Evolutionary conservation across 768 basidiomycete genomes (phyloP), one percentile per base, ranked within the genome.

Genomic region (Fistulinella prunicolor): DNA sequence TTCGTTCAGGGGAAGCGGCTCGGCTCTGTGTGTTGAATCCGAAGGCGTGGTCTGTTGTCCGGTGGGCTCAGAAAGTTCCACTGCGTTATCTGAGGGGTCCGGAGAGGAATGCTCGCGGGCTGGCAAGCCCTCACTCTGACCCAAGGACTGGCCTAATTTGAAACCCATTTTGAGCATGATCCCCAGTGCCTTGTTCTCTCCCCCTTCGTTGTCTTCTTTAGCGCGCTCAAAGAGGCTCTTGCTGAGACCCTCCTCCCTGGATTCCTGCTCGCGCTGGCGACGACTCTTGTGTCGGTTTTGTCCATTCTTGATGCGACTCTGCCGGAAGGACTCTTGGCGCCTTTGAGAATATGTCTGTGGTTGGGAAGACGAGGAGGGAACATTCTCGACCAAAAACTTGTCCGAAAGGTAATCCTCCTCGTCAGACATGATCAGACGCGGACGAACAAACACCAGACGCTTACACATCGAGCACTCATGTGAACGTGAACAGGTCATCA

Each of bases 91-190:
- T 7, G 50, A 35, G 28, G 42, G 34, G 21, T 39, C 39, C 14
- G 54, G 42, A 26, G n/a, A n/a, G n/a, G 50, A 21, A 35, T 2
- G 43, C 23, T 50, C 47, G 7, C 20, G 38, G 39, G 46, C 32
- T 21, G 48, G 51, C 45, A 42, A 44, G 47, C 44, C 48, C 13
- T 56, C 58, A 20, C 61, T 44, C 59, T 68, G 74, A 16, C 90
- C 89, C 23, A 93, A 74, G 13, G 87, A 75, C 64, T 91, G 82
- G 14, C 91, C 91, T 3, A 87, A 82, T 69, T 85, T 86, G 72
- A 89, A 94, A 1, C 91, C 91, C 91, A 93, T 93, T 70, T 88
- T 92, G 78, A 87, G 82, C 91, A 94, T 94, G 73, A 94, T 92
- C 14, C 80, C 77, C 45, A 93, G 71, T 8, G 90, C 91, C 64